A percentile compares a stretch with the other conserved stretches of the same genome.
phyloP scores from a whole-genome alignment of 441 rosid genomes.

The Syzygium syzygioides region DNA sequence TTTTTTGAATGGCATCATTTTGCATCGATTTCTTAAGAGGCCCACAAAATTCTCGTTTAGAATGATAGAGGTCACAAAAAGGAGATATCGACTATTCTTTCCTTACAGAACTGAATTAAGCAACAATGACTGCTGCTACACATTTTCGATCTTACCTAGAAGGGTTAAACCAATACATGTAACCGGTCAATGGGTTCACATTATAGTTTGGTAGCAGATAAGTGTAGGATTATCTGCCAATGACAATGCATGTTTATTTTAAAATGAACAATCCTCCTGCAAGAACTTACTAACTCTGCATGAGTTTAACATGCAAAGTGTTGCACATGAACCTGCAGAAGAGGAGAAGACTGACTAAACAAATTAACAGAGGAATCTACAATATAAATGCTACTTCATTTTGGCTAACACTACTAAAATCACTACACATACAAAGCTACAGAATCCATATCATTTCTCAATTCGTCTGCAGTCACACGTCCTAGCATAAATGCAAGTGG shows the following conservation, averaged over 20 bases:
- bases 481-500: background rate
- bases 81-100: background rate
- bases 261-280: background rate
- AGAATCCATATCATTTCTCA: background rate
- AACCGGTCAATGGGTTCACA: background rate
- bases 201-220: background rate
- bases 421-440: background rate
- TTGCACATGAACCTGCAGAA: background rate
- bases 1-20: background rate
- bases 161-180: background rate
- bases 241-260: background rate
- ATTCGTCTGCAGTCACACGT: background rate
- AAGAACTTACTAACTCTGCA: background rate
- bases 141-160: background rate
- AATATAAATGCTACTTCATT: background rate
- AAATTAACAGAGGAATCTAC: background rate
- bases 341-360: background rate
- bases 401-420: background rate
- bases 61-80: background rate
- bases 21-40: background rate
- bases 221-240: background rate
- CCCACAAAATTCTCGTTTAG: background rate
- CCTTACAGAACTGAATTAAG: background rate
- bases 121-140: background rate
- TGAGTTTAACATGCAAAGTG: background rate